These are phyloP conservation scores for Solanum dulcamara DNA, from an alignment of 257 asterid genomes.

Conservation along the genomic window DNA sequence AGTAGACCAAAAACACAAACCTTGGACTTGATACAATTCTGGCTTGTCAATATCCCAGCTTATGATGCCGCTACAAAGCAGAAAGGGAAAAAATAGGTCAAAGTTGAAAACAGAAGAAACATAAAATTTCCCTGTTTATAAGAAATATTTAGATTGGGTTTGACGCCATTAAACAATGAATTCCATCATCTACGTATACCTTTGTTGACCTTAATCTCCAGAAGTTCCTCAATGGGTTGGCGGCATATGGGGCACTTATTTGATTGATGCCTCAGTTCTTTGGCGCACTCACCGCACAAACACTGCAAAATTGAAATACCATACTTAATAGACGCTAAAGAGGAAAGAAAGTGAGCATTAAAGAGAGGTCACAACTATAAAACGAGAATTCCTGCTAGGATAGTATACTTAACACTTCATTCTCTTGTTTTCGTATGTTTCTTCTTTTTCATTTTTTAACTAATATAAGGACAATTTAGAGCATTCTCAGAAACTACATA, in stretches of 20 bases:
- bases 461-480: not conserved
- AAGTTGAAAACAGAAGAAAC: not conserved
- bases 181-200: conserved; percentile 18
- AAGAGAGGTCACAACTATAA: not conserved
- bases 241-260: conserved; percentile 82
- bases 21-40: not conserved
- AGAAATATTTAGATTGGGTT: not conserved
- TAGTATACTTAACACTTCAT: not conserved
- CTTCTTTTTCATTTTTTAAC: not conserved
- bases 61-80: not conserved
- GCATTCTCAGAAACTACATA: not conserved
- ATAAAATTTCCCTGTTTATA: not conserved
- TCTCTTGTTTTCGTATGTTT: not conserved
- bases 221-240: conserved; percentile 76
- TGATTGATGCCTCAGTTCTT: conserved; percentile 71
- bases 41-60: not conserved
- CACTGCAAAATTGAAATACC: conserved; percentile 37
- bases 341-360: not conserved
- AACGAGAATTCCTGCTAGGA: not conserved
- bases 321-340: not conserved
- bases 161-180: not conserved
- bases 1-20: not conserved
- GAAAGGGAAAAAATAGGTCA: not conserved
- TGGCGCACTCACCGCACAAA: conserved; percentile 77
- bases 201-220: conserved; percentile 74